Conservation (phyloP, 2,329 filamentous ascomycete genomes). For the Esteya vermicola region DNA sequence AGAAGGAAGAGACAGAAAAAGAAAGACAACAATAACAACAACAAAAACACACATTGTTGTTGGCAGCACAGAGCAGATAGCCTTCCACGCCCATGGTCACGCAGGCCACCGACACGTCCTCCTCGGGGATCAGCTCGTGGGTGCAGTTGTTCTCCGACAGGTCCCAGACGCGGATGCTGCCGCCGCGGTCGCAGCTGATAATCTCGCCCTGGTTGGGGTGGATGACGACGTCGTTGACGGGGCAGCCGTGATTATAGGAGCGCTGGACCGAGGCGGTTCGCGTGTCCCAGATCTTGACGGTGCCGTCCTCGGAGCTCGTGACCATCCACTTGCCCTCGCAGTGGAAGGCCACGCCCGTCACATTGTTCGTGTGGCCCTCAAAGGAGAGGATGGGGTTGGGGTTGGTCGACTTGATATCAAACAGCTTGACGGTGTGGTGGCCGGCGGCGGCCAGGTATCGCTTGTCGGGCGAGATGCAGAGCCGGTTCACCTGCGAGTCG, state of each 20-base stretch:
- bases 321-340: constrained; percentile 99
- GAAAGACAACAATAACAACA: no score
- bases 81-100: constrained; percentile 95
- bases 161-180: constrained; percentile 92
- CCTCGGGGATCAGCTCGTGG: constrained; percentile 90
- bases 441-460: constrained; percentile 76
- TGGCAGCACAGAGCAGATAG: constrained; percentile 81
- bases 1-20: not conserved
- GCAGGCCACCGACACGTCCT: constrained; percentile 84
- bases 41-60: constrained; percentile 54
- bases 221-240: constrained; percentile 97
- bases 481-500: constrained; percentile 94
- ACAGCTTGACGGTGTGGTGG: constrained; percentile 83
- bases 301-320: constrained; percentile 90
- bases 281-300: constrained; percentile 95
- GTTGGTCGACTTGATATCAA: constrained; percentile 97
- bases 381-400: constrained; percentile 86
- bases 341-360: constrained; percentile 94
- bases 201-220: constrained; percentile 98
- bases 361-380: constrained; percentile 88
- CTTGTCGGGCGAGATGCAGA: constrained; percentile 97
- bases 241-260: constrained; percentile 78
- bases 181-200: constrained; percentile 86
- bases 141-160: constrained; percentile 93
- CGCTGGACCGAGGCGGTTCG: constrained; percentile 73